phyloP scores from a whole-genome alignment of 2,329 filamentous ascomycete genomes.

The Apiospora saccharicola region DNA sequence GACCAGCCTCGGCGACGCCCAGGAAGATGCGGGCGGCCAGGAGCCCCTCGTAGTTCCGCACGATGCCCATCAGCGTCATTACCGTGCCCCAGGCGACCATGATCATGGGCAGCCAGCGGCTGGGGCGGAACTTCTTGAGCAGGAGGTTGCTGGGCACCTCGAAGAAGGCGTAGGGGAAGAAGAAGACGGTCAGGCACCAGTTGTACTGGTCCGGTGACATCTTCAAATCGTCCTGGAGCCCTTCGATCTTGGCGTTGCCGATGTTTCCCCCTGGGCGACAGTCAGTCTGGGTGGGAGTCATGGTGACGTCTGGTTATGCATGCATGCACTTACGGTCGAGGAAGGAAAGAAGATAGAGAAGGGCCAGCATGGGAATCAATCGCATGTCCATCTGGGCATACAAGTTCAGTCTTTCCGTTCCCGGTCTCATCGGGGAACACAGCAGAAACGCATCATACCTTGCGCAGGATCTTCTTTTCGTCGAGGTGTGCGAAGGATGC shows the following conservation, averaged over 20 bases:
- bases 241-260: slow-evolving; percentile 72
- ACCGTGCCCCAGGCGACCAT: slow-evolving; percentile 59
- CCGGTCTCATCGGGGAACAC: not conserved
- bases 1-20: slow-evolving; percentile 40
- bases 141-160: slow-evolving; percentile 81
- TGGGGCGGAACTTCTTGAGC: slow-evolving; percentile 76
- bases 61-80: slow-evolving; percentile 62
- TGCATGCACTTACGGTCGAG: slow-evolving; percentile 59
- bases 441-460: slow-evolving; percentile 48
- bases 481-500: slow-evolving; percentile 51
- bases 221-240: slow-evolving; percentile 57
- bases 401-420: not conserved
- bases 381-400: slow-evolving; percentile 56
- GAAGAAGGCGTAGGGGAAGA: slow-evolving; percentile 79
- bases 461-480: slow-evolving; percentile 66
- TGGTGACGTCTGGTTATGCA: not conserved
- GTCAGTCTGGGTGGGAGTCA: slow-evolving; percentile 21
- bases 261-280: slow-evolving; percentile 62
- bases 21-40: slow-evolving; percentile 60
- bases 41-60: slow-evolving; percentile 55
- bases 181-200: slow-evolving; percentile 71
- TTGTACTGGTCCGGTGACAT: slow-evolving; percentile 40
- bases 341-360: slow-evolving; percentile 73
- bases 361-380: slow-evolving; percentile 68
- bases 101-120: slow-evolving; percentile 77